phyloP scores from a whole-genome alignment of 1,139 yeast genomes.

The Candida labiduridarum region DNA sequence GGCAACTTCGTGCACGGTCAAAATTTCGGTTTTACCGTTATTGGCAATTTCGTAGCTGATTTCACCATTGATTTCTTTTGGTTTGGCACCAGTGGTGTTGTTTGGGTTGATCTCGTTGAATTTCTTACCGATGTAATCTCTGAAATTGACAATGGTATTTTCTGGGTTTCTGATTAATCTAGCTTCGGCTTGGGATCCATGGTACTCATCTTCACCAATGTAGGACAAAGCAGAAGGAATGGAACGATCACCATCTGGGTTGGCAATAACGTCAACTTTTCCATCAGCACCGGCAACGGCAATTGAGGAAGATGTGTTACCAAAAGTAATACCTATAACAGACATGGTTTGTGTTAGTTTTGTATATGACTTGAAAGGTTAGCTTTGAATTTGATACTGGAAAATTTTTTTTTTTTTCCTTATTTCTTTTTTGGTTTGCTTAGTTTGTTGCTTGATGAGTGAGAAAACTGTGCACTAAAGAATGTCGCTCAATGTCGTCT shows the following conservation, averaged over 20 bases:
- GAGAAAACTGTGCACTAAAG: not conserved
- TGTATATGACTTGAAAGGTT: not conserved
- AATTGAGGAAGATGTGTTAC: constrained; percentile 93
- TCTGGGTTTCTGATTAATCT: constrained; percentile 89
- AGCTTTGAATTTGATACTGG: not conserved
- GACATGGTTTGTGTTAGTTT: constrained; percentile 23
- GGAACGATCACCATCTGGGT: constrained; percentile 98
- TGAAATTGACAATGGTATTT: constrained; percentile 87
- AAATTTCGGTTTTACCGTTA: constrained; percentile 45
- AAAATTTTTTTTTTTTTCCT: not conserved
- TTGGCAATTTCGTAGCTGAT: constrained; percentile 67
- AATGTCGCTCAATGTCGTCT: not conserved
- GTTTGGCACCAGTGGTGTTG: constrained; percentile 66
- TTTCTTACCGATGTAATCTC: constrained; percentile 85
- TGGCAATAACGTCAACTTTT: constrained; percentile 94
- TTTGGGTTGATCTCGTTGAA: constrained; percentile 69
- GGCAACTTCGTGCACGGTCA: constrained; percentile 76
- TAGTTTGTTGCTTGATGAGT: constrained; percentile 3
- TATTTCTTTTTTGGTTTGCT: not conserved
- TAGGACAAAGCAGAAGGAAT: constrained; percentile 92
- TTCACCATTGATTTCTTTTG: constrained; percentile 65
- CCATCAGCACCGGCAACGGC: constrained; percentile 89
- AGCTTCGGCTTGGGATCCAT: constrained; percentile 93
- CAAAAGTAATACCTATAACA: constrained; percentile 94
- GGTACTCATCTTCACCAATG: constrained; percentile 93